Evolutionary conservation across 208 protist species (phyloP).

Genomic region (Naegleria gruberi): DNA sequence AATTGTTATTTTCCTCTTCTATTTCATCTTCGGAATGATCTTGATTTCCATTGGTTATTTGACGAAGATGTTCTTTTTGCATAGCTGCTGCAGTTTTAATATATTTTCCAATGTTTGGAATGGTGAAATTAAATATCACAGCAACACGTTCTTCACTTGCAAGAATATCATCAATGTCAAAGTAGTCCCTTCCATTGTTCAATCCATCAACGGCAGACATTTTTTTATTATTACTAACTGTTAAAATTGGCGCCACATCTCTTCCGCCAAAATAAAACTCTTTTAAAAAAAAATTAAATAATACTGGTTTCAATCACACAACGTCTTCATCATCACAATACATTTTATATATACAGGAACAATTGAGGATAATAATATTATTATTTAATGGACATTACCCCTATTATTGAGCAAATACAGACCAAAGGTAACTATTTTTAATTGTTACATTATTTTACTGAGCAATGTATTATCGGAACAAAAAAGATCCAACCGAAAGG

Average conservation of each 20-base stretch:
- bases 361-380: neutral
- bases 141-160: neutral
- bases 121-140: neutral
- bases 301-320: neutral
- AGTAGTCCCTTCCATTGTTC: neutral
- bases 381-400: neutral
- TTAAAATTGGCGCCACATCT: neutral
- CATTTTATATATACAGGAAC: neutral
- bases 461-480: neutral
- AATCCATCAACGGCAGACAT: neutral
- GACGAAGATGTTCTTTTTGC: neutral
- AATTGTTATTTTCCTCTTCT: neutral
- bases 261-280: neutral
- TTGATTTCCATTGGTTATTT: neutral
- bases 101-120: conserved; percentile 5
- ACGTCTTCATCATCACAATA: neutral
- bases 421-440: neutral
- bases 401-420: neutral
- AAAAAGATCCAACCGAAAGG: neutral
- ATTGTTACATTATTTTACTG: neutral
- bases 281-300: neutral
- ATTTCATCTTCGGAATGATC: neutral
- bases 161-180: neutral
- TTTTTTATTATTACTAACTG: neutral
- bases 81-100: neutral